Evolutionary conservation across 2,329 filamentous ascomycete species (phyloP).

Genomic region (Dactylella cylindrospora): DNA sequence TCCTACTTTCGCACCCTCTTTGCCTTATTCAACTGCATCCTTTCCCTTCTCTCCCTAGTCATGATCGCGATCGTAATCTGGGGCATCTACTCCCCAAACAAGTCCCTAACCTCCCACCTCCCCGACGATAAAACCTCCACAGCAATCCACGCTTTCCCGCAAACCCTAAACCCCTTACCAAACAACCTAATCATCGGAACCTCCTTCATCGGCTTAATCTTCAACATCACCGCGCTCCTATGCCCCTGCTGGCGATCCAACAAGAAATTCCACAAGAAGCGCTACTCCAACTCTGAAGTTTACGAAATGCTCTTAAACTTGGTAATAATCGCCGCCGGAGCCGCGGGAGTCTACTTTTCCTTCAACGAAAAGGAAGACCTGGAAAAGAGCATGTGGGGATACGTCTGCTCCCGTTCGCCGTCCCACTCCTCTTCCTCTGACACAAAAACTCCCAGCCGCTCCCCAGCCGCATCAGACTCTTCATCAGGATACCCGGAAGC

Average conservation of each 20-base stretch:
- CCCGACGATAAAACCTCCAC: not conserved
- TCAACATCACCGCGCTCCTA: not conserved
- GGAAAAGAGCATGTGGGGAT: conserved; percentile 21
- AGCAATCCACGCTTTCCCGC: conserved; percentile 20
- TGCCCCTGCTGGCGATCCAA: conserved; percentile 20
- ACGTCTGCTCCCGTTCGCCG: conserved; percentile 6
- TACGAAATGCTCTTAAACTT: conserved; percentile 12
- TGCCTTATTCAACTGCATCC: conserved; percentile 1
- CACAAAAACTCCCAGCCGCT: not conserved
- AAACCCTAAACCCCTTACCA: conserved; percentile 10
- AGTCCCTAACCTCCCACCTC: not conserved
- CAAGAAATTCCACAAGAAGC: conserved; percentile 27
- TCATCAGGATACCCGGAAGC: not conserved
- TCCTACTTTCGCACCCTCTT: conserved; percentile 5
- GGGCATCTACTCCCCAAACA: conserved; percentile 12
- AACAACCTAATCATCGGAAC: conserved; percentile 11
- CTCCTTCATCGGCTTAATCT: not conserved
- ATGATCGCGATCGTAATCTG: conserved; percentile 17
- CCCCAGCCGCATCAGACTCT: too few species aligned
- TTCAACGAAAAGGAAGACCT: conserved; percentile 5
- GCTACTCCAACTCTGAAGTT: conserved; percentile 20
- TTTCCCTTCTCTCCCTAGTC: conserved; percentile 4
- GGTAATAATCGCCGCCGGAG: conserved; percentile 1
- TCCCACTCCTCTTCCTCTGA: not conserved
- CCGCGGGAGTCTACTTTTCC: conserved; percentile 13